These are phyloP conservation scores for Pichia norvegensis DNA, from an alignment of 1,139 yeast genomes.

Conservation along the genomic window DNA sequence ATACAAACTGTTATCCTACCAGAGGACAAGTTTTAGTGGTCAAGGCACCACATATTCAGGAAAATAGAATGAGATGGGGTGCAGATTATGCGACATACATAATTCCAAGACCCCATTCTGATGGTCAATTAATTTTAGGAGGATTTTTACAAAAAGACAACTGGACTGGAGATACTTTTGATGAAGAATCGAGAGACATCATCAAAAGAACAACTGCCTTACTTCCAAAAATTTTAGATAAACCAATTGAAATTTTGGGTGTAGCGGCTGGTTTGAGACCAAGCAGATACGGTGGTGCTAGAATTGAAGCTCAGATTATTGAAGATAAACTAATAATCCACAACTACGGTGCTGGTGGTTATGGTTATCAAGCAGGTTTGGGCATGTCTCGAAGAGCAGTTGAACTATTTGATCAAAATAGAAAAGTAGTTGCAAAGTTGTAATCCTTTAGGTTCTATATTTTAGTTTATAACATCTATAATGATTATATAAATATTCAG, in stretches of 20 bases:
- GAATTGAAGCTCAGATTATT: constrained; percentile 46
- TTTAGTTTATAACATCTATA: too few species aligned
- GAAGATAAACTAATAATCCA: constrained; percentile 45
- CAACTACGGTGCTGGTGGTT: constrained; percentile 71
- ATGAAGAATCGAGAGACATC: constrained; percentile 49
- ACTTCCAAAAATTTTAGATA: constrained; percentile 43
- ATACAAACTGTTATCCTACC: constrained; percentile 48
- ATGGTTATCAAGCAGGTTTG: constrained; percentile 67
- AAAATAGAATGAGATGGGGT: constrained; percentile 46
- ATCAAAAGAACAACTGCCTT: constrained; percentile 46
- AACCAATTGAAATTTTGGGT: constrained; percentile 43
- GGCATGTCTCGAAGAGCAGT: constrained; percentile 54
- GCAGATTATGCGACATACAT: constrained; percentile 50
- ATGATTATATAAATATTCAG: too few species aligned
- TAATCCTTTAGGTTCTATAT: neutral
- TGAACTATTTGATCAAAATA: constrained; percentile 5
- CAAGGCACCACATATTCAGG: constrained; percentile 47
- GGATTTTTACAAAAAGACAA: constrained; percentile 56
- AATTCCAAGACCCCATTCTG: constrained; percentile 59
- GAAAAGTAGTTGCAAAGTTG: constrained; percentile 5
- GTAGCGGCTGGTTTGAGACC: constrained; percentile 68
- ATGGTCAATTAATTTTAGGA: constrained; percentile 57
- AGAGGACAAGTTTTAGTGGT: constrained; percentile 65
- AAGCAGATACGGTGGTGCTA: constrained; percentile 59
- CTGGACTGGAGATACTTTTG: constrained; percentile 50